phyloP scores from a whole-genome alignment of 495 filamentous ascomycete species.

The Glutinoglossum americanum region DNA sequence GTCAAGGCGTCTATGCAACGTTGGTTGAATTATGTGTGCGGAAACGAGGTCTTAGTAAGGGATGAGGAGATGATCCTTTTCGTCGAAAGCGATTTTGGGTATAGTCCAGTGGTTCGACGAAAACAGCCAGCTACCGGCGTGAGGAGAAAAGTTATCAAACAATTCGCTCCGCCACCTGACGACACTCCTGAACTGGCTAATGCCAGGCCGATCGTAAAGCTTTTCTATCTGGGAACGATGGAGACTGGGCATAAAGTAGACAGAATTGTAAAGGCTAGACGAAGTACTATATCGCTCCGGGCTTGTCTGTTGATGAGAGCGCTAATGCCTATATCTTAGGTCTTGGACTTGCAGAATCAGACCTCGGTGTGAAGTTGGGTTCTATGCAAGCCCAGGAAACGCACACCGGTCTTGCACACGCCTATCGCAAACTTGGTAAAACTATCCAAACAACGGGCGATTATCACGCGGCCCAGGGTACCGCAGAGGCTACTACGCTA shows the following conservation, averaged over 20 bases:
- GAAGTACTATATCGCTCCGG: slow-evolving; percentile 35
- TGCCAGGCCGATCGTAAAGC: slow-evolving; percentile 75
- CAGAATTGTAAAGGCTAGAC: slow-evolving; percentile 70
- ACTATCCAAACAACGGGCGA: slow-evolving; percentile 83
- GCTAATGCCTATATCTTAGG: slow-evolving; percentile 24
- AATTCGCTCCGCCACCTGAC: slow-evolving; percentile 94
- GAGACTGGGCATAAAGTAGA: slow-evolving; percentile 91
- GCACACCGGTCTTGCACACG: slow-evolving; percentile 66
- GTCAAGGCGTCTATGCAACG: slow-evolving; percentile 77
- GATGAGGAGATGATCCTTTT: slow-evolving; percentile 96
- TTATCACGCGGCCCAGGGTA: slow-evolving; percentile 92
- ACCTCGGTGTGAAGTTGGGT: slow-evolving; percentile 75
- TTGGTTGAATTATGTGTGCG: slow-evolving; percentile 84
- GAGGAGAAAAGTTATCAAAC: slow-evolving; percentile 83
- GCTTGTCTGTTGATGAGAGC: neutral
- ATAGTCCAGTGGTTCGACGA: slow-evolving; percentile 82
- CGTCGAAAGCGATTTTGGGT: slow-evolving; percentile 94
- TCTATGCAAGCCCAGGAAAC: slow-evolving; percentile 73
- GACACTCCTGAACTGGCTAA: slow-evolving; percentile 88
- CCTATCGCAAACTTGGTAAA: slow-evolving; percentile 88
- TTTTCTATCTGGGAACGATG: slow-evolving; percentile 90
- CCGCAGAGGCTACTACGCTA: slow-evolving; percentile 84
- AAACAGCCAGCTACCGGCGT: slow-evolving; percentile 97
- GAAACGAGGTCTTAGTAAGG: slow-evolving; percentile 76
- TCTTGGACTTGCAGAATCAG: slow-evolving; percentile 77